phyloP scores from a whole-genome alignment of 2,329 filamentous ascomycete species.

The Pseudogymnoascus sp. region DNA sequence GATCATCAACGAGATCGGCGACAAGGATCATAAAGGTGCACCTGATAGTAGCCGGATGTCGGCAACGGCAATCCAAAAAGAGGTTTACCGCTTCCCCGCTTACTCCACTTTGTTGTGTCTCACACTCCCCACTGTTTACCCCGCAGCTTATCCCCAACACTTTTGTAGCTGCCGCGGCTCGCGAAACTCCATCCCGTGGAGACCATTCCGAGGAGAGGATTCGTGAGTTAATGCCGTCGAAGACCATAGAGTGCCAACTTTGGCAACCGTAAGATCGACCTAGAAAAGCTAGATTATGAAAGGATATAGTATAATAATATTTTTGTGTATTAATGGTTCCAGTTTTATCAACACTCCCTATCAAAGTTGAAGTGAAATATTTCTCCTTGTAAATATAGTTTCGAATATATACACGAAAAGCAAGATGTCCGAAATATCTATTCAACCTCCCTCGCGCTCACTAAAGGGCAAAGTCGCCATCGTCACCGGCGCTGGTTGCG shows the following conservation, averaged over 20 bases:
- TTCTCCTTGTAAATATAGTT: background rate
- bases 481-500: constrained; percentile 50
- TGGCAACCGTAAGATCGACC: background rate
- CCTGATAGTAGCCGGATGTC: background rate
- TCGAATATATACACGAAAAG: constrained; percentile 13
- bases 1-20: background rate
- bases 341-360: background rate
- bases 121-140: background rate
- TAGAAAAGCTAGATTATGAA: background rate
- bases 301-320: background rate
- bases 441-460: constrained; percentile 29
- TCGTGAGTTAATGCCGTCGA: background rate
- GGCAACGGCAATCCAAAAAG: background rate
- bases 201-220: too few species aligned
- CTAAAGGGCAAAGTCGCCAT: constrained; percentile 40
- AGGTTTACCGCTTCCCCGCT: background rate
- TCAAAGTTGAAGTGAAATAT: background rate
- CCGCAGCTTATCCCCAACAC: background rate
- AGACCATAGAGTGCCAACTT: background rate
- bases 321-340: background rate
- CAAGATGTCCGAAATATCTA: background rate
- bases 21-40: background rate
- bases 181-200: background rate
- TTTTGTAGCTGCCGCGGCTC: background rate
- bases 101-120: background rate